Evolutionary conservation across 2,329 filamentous ascomycete species (phyloP), one percentile per base, ranked within the genome.

Genomic region (Lecanoromycetidae sp.): DNA sequence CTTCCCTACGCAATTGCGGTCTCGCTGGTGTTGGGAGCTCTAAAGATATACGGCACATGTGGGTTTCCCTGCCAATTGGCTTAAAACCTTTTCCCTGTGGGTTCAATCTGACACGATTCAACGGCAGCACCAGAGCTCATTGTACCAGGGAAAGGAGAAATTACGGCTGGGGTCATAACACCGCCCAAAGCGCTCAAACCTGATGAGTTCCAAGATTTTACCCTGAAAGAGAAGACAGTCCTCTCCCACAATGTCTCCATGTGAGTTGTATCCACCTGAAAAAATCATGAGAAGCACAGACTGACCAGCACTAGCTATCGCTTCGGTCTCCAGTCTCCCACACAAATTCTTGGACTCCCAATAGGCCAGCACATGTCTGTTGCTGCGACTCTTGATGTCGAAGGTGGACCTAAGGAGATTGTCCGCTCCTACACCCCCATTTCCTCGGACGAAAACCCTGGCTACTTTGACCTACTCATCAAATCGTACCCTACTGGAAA

Each of bases 351-450:
- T 60, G 91, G 91, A 61, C 84, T 96, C 35, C 90, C 91, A 56
- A 96, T 96, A 71, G 91, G 91, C 62, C 91, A 98, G 72, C 91
- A 98, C 74, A 95, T 98, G 69, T 95, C 90, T 53, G 87, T 98
- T 62, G 86, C 84, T 57, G 90, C 87, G 47, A 78, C 76, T 48
- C 45, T 51, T 8, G 10, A 46, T 1, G 77, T 87, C 52, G 79
- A 85, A 58, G 87, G 86, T 62, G 74, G 75, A 58, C 72, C 72
- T 56, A 90, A 91, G 70, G 84, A 93, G 62, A 82, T 94, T 55
- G 80, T 93, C 46, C 84, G 87, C 60, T 93, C 86, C 19, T 94
- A 94, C 72, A 94, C 87, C 9, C 87, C 87, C 50, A 87, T 94
- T 65, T 88, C 84, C 36, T 87, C 84, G 57, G 87, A 94, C 69